Evolutionary conservation across 192 early-diverging fungal genomes (phyloP).

Genomic region (Nowakowskiella sp.): DNA sequence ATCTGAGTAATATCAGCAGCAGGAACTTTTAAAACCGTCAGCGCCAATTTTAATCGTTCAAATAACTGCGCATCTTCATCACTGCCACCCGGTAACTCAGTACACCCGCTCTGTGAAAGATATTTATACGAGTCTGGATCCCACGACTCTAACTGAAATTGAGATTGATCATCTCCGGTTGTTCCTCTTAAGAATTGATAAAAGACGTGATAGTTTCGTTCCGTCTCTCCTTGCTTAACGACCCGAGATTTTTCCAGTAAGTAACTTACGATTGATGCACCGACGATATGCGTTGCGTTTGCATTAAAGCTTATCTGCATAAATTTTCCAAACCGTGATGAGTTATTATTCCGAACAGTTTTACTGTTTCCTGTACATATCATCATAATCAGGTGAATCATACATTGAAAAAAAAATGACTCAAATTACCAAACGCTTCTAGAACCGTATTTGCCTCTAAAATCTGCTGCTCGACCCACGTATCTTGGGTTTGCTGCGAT

Average conservation of each 20-base stretch:
- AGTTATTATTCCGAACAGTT: slow-evolving; percentile 52
- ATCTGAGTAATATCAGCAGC: slow-evolving; percentile 53
- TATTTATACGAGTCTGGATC: slow-evolving; percentile 23
- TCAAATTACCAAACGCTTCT: slow-evolving; percentile 42
- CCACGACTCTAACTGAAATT: slow-evolving; percentile 36
- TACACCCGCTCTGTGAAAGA: slow-evolving; percentile 44
- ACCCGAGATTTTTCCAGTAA: slow-evolving; percentile 52
- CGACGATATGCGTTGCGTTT: slow-evolving; percentile 34
- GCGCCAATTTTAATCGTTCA: slow-evolving; percentile 65
- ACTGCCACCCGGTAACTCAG: slow-evolving; percentile 33
- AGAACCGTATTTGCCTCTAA: slow-evolving; percentile 51
- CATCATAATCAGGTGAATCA: not conserved
- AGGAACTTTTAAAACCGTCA: slow-evolving; percentile 57
- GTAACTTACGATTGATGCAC: slow-evolving; percentile 48
- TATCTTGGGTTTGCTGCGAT: slow-evolving; percentile 22
- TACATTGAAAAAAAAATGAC: slow-evolving; percentile 11
- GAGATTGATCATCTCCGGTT: slow-evolving; percentile 29
- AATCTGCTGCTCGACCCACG: slow-evolving; percentile 55
- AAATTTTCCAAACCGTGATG: slow-evolving; percentile 52
- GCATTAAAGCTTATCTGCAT: slow-evolving; percentile 45
- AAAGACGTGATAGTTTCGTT: slow-evolving; percentile 54
- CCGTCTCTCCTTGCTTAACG: slow-evolving; percentile 35
- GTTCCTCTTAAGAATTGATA: slow-evolving; percentile 41
- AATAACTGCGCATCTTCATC: slow-evolving; percentile 48
- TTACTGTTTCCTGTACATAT: slow-evolving; percentile 41